Base-by-base conservation (phyloP, 73 alveolate species). In the Paramecium tetraurelia region DNA sequence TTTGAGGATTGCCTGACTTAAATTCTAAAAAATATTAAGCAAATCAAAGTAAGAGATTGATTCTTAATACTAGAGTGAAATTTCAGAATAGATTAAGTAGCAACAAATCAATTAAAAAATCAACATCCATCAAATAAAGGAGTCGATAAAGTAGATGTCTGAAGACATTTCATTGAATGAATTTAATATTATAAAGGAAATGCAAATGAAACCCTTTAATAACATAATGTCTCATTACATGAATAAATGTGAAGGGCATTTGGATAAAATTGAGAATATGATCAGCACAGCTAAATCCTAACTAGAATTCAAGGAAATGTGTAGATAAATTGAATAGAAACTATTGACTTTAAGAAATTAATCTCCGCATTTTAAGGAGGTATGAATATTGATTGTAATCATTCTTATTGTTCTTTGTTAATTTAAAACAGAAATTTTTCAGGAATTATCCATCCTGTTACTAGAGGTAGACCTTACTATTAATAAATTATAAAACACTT, bases 131-230 rank as follows among this genome's bases (percentile, higher is more conserved):
- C 2, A 31, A 31, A 63, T 63, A 12, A 63, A 63, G 12, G 84
- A 63, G 11, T 63, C 84, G 2, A 63, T 27, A 7, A 63, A 27
- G 31, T 21, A 63, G 11, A 63, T 63, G 48, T 12, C 22, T 63
- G 44, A 27, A 1, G 84, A 63, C n/a, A 63, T 63, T 12, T 63
- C 22, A 27, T 31, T 27, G 20, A 63, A 27, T 27, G 44, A 63
- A 63, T 1, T 63, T 4, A 63, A 27, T 27, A 63, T 63, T 11
- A 63, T 63, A 3, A 27, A 63, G 10, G 84, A 63, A 2, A 27
- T 21, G 84, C 31, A 63, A 63, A 63, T 63, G 84, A 63, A 63
- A 63, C 84, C 84, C 24, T 63, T 63, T 63, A 63, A 63, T 63
- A 59, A 59, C 22, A 59, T 59, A 16, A 59, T 59, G 77, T 21